phyloP scores from a whole-genome alignment of 208 protist genomes.

The Entamoeba moshkovskii region DNA sequence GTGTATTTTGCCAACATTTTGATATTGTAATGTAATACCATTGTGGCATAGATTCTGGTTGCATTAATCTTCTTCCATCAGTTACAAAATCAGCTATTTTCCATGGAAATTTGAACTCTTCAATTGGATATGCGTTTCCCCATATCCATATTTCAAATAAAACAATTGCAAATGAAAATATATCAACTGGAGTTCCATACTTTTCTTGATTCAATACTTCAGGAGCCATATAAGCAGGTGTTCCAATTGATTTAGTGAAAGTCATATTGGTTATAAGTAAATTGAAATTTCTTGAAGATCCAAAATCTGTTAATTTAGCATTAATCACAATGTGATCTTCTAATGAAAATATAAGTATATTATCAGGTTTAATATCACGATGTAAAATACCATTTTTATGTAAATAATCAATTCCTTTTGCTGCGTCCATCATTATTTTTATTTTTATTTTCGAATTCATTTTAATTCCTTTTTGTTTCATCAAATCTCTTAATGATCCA shows the following conservation, averaged over 20 bases:
- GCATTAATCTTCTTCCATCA: background rate
- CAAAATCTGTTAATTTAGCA: background rate
- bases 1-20: background rate
- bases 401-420: background rate
- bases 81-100: background rate
- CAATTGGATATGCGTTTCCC: background rate
- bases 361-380: background rate
- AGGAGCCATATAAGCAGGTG: background rate
- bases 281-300: background rate
- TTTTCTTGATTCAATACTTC: background rate
- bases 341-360: background rate
- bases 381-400: background rate
- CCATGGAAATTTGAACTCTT: background rate
- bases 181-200: background rate
- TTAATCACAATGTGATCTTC: background rate
- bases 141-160: background rate
- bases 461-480: background rate
- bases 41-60: background rate
- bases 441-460: background rate
- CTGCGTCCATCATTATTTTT: background rate
- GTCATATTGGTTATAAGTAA: background rate
- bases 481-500: background rate
- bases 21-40: background rate
- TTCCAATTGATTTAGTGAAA: background rate
- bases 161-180: background rate